phyloP scores from a whole-genome alignment of 352 stramenopile genomes.

The Phytophthora sojae region DNA sequence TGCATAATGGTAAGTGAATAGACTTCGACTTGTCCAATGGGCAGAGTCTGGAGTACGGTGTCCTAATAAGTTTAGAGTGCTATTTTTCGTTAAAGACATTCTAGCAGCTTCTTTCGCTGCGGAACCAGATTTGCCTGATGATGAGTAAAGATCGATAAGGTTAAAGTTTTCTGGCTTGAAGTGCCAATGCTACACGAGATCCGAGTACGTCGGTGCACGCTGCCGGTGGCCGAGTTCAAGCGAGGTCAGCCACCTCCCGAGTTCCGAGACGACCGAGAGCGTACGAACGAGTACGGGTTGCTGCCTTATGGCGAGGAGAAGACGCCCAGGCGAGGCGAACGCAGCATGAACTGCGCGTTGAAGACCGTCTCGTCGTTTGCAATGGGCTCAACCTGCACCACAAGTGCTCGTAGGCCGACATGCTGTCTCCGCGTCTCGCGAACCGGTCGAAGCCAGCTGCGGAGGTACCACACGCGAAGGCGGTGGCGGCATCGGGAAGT shows the following conservation, averaged over 20 bases:
- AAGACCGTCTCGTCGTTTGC: constrained; percentile 51
- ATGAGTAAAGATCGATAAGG: neutral
- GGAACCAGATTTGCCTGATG: neutral
- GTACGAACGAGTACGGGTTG: constrained; percentile 27
- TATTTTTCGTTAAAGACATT: too few relatives aligned
- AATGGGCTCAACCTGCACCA: constrained; percentile 52
- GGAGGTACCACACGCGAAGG: constrained; percentile 28
- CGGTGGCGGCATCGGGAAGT: constrained; percentile 65
- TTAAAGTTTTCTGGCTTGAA: too few relatives aligned
- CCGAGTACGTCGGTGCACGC: constrained; percentile 22
- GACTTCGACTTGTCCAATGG: too few relatives aligned
- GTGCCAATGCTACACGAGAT: constrained; percentile 17
- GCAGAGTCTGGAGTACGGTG: too few relatives aligned
- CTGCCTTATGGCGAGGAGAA: constrained; percentile 23
- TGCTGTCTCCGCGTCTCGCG: constrained; percentile 35
- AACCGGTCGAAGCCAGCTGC: constrained; percentile 64
- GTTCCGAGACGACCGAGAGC: constrained; percentile 24
- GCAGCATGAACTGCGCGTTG: constrained; percentile 51
- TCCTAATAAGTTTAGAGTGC: too few relatives aligned
- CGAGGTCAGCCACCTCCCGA: constrained; percentile 14
- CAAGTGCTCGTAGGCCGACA: constrained; percentile 76
- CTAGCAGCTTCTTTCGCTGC: too few relatives aligned
- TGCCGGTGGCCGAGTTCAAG: constrained; percentile 11
- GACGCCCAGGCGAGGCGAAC: constrained; percentile 36
- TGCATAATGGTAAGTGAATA: too few relatives aligned